Evolutionary conservation across 306 rosid genomes (phyloP), one percentile per base, ranked within the genome.

Genomic region (Myrica gale): DNA sequence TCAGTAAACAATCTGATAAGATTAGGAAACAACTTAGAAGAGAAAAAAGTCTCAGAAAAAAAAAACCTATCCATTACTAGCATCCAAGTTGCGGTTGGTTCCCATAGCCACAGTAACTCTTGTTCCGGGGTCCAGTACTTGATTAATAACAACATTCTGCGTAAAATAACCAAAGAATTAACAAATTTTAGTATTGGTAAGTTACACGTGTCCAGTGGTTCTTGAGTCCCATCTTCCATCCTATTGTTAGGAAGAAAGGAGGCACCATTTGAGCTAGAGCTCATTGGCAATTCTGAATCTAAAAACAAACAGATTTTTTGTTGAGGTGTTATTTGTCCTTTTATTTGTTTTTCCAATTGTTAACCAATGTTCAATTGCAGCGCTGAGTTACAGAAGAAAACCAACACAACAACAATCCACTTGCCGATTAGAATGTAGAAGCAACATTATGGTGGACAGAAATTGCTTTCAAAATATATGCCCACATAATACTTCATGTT

Each of bases 51-150:
- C 12, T 47, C 20, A 74, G 68, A 55, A 75, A 61, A 66, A 3
- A 75, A 54, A 56, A 48, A 58, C 48, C 19, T 44, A 66, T 26
- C 68, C 21, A 54, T 81, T 88, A 95, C 97, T 97, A 75, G 87
- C 63, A 83, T 89, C 91, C 80, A 88, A 83, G 81, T 88, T 87
- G 90, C 97, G 90, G 51, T 90, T 77, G 81, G 90, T 82, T 79
- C 99, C 98, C 99, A 92, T 95, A 73, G 97, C 92, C 72, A 95
- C 97, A 26, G 99, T 95, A 77, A 95, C 91, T 84, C 99, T 89
- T 72, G 43, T 85, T 80, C 90, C 90, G 6, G 97, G 93, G 84
- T 89, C 93, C 83, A 95, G 85, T 79, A 81, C 80, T 84, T 89
- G 93, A 79, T 92, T 93, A 73, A 95, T 88, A 21, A 71, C 54